phyloP scores from a whole-genome alignment of 768 basidiomycete species.

The Russula sp. region DNA sequence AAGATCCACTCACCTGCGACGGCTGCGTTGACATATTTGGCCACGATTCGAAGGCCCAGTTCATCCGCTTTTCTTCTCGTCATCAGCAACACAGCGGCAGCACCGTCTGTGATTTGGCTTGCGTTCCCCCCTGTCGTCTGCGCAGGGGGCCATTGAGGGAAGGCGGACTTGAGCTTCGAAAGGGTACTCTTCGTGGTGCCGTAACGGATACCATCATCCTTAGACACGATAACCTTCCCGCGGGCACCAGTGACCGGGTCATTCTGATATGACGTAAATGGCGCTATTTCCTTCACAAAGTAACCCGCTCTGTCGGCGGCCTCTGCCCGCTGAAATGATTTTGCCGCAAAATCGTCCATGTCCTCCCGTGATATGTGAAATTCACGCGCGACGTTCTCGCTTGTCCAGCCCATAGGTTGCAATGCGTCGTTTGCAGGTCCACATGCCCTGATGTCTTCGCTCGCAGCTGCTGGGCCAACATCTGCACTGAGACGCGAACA shows the following conservation, averaged over 20 bases:
- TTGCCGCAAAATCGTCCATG: slow-evolving; percentile 69
- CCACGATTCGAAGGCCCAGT: slow-evolving; percentile 66
- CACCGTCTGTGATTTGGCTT: slow-evolving; percentile 80
- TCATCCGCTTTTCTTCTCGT: slow-evolving; percentile 70
- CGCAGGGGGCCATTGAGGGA: slow-evolving; percentile 73
- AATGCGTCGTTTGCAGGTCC: slow-evolving; percentile 53
- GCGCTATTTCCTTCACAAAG: slow-evolving; percentile 67
- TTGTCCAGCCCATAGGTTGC: slow-evolving; percentile 85
- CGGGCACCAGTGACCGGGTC: slow-evolving; percentile 50
- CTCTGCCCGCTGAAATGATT: slow-evolving; percentile 76
- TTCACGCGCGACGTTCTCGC: slow-evolving; percentile 77
- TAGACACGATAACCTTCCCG: slow-evolving; percentile 47
- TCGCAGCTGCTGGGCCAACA: slow-evolving; percentile 51
- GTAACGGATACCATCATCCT: slow-evolving; percentile 75
- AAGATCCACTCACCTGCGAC: slow-evolving; percentile 46
- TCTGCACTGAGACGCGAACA: slow-evolving; percentile 46
- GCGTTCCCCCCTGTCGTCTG: slow-evolving; percentile 84
- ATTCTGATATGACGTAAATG: slow-evolving; percentile 60
- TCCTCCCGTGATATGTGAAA: slow-evolving; percentile 66
- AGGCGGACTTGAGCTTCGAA: slow-evolving; percentile 62
- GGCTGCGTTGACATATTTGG: slow-evolving; percentile 68
- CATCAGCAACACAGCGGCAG: slow-evolving; percentile 80
- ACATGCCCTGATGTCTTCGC: slow-evolving; percentile 54
- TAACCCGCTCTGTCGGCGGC: slow-evolving; percentile 59
- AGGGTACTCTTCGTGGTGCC: slow-evolving; percentile 66